phyloP scores from a whole-genome alignment of 192 early-diverging fungal species.

The Kickxella alabastrina region DNA sequence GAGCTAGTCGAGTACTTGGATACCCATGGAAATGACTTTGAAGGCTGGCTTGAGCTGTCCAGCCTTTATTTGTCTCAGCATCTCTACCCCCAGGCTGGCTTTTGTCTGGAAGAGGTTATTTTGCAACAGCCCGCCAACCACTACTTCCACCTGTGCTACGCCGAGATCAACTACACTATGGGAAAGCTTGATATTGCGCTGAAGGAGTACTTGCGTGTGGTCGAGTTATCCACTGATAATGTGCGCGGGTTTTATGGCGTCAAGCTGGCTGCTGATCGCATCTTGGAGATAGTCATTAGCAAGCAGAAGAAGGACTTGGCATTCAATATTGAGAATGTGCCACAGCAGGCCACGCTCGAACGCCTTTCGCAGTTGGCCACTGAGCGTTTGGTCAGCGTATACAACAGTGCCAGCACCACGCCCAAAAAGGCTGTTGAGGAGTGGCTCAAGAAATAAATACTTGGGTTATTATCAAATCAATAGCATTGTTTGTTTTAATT shows the following conservation, averaged over 20 bases:
- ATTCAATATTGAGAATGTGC: slow-evolving; percentile 13
- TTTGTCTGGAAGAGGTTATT: slow-evolving; percentile 89
- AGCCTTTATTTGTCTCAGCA: slow-evolving; percentile 66
- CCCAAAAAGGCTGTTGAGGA: slow-evolving; percentile 19
- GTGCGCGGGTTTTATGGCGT: slow-evolving; percentile 87
- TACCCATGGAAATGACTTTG: slow-evolving; percentile 78
- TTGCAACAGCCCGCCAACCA: slow-evolving; percentile 83
- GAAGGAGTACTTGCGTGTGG: slow-evolving; percentile 84
- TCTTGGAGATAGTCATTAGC: slow-evolving; percentile 9
- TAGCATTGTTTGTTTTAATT: no score
- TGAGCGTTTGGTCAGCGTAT: slow-evolving; percentile 30
- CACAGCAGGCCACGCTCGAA: slow-evolving; percentile 34
- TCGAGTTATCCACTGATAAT: slow-evolving; percentile 83
- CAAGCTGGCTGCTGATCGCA: slow-evolving; percentile 54
- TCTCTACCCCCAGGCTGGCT: slow-evolving; percentile 81
- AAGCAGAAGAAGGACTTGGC: slow-evolving; percentile 11
- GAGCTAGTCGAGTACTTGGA: slow-evolving; percentile 75
- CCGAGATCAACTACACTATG: slow-evolving; percentile 80
- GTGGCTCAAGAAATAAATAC: slow-evolving; percentile 38
- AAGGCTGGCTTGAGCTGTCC: slow-evolving; percentile 85
- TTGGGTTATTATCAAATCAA: no score
- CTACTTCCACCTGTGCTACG: slow-evolving; percentile 82
- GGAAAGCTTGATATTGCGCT: slow-evolving; percentile 65
- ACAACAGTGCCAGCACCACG: slow-evolving; percentile 13
- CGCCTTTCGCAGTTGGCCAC: slow-evolving; percentile 43